A percentile compares a stretch with the other conserved stretches of the same genome.
Evolutionary conservation across 2,329 filamentous ascomycete genomes (phyloP).

Genomic region (Aphanocladium album): DNA sequence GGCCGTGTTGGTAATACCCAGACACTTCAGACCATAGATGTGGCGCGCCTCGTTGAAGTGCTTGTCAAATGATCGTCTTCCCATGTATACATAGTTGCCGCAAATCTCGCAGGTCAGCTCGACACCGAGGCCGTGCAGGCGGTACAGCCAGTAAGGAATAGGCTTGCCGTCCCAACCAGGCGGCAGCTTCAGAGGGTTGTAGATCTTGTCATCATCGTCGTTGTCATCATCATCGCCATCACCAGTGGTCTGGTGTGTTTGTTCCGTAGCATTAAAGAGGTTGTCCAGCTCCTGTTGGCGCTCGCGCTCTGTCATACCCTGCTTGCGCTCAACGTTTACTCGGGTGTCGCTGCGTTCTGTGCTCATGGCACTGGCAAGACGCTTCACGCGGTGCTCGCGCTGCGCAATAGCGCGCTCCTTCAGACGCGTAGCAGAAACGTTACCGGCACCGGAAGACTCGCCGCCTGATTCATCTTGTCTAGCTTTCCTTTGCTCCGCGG

Average conservation of each 20-base stretch:
- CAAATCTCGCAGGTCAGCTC: constrained; percentile 96
- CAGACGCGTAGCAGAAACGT: constrained; percentile 47
- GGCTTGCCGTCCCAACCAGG: constrained; percentile 98
- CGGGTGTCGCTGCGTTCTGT: constrained; percentile 84
- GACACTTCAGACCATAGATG: constrained; percentile 86
- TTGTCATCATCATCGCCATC: constrained; percentile 65
- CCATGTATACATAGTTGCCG: constrained; percentile 99
- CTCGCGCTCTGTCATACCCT: constrained; percentile 96
- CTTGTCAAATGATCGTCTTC: constrained; percentile 91
- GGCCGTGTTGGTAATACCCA: constrained; percentile 87
- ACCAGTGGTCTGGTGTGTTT: constrained; percentile 34
- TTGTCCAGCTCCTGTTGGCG: constrained; percentile 91
- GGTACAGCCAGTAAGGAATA: constrained; percentile 98
- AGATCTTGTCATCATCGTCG: constrained; percentile 81
- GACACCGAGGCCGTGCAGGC: constrained; percentile 88
- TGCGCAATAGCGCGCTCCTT: constrained; percentile 91
- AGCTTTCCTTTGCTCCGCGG: constrained; percentile 60
- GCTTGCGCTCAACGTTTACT: constrained; percentile 91
- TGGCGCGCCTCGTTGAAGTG: constrained; percentile 95
- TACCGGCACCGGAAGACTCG: constrained; percentile 21
- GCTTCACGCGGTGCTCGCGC: constrained; percentile 77
- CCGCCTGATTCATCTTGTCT: constrained; percentile 36
- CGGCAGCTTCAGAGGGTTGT: constrained; percentile 94
- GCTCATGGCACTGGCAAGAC: constrained; percentile 75
- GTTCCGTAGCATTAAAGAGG: constrained; percentile 51